Evolutionary conservation across 1,284 basidiomycete species (phyloP).

Genomic region (Veloboletus limbatus): DNA sequence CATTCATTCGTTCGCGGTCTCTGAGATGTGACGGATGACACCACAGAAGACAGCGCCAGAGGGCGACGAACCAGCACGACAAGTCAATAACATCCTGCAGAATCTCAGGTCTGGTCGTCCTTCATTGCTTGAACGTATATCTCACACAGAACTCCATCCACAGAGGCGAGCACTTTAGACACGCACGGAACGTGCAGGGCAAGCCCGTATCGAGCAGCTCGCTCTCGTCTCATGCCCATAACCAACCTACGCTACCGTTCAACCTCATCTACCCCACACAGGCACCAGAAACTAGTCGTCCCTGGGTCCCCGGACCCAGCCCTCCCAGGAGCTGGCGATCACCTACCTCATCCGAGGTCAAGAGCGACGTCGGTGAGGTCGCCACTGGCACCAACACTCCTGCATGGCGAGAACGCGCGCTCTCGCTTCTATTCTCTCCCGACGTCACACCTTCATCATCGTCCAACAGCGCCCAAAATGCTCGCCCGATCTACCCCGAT

Average conservation of each 20-base stretch:
- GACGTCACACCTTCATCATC: constrained; percentile 4
- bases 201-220: constrained; percentile 31
- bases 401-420: constrained; percentile 50
- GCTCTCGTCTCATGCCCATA: constrained; percentile 29
- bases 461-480: background rate
- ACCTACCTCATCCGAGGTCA: constrained; percentile 4
- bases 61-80: constrained; percentile 17
- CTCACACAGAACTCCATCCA: background rate
- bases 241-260: constrained; percentile 41
- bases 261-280: constrained; percentile 36
- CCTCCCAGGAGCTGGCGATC: constrained; percentile 50
- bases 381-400: constrained; percentile 39
- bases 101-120: constrained; percentile 27
- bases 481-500: constrained; percentile 13
- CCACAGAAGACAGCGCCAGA: constrained; percentile 6
- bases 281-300: constrained; percentile 3
- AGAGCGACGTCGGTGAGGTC: constrained; percentile 15
- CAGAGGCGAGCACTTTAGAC: constrained; percentile 67
- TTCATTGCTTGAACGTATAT: background rate
- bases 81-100: constrained; percentile 48
- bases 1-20: too few relatives aligned
- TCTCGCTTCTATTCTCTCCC: constrained; percentile 47
- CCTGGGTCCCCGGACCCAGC: constrained; percentile 41
- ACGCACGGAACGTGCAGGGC: constrained; percentile 50
- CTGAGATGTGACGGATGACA: too few relatives aligned